These are phyloP conservation scores for Huntiella abstrusa DNA, from an alignment of 2,329 filamentous ascomycete species.

Conservation along the genomic window DNA sequence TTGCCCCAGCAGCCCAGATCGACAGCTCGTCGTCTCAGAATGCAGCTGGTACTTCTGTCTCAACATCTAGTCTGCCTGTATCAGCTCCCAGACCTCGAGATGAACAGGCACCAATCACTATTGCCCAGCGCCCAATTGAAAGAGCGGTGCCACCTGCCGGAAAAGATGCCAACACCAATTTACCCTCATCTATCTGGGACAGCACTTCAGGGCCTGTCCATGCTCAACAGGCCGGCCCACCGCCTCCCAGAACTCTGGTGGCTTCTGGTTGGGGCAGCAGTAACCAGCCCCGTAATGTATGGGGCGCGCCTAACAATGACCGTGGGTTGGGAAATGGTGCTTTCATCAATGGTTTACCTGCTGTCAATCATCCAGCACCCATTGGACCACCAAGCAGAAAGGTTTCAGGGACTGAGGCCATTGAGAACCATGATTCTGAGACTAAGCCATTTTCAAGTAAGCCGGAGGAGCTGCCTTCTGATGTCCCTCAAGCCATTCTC, in stretches of 20 bases:
- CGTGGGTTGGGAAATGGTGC: constrained; percentile 60
- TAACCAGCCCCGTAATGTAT: constrained; percentile 40
- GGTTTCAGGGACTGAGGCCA: background rate
- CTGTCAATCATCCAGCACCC: constrained; percentile 27
- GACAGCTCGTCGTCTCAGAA: background rate
- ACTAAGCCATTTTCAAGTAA: background rate
- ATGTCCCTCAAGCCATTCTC: constrained; percentile 5
- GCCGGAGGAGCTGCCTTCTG: background rate
- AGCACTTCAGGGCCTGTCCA: constrained; percentile 1
- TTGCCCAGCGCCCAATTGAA: background rate
- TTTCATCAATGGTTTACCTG: constrained; percentile 32
- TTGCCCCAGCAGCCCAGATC: constrained; percentile 1
- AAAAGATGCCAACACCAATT: background rate
- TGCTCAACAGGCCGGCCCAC: constrained; percentile 5
- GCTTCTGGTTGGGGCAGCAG: constrained; percentile 24
- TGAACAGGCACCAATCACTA: background rate
- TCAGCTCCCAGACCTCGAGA: background rate
- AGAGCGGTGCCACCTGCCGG: background rate
- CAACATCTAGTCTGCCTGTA: background rate
- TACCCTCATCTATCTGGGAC: constrained; percentile 7
- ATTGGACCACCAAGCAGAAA: constrained; percentile 21
- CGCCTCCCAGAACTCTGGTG: constrained; percentile 5
- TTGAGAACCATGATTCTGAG: background rate
- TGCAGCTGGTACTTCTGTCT: background rate
- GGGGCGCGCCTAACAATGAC: constrained; percentile 55